A percentile compares a stretch with the other conserved stretches of the same genome.
Evolutionary conservation across 805 yeast species (phyloP).

Genomic region (Zygosaccharomyces pseudorouxii): DNA sequence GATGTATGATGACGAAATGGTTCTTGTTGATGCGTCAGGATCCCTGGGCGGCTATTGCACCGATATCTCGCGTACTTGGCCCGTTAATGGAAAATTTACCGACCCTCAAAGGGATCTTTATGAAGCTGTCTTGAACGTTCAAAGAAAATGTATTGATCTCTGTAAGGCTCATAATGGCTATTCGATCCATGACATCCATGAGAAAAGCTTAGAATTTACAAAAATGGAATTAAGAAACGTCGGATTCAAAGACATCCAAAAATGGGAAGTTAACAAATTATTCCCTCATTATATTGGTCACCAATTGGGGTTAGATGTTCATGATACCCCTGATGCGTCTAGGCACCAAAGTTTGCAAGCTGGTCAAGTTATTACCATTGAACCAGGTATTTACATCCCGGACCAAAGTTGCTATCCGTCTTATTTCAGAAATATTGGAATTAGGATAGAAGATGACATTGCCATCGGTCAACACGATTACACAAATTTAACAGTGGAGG

Average conservation of each 20-base stretch:
- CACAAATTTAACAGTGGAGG: constrained; percentile 68
- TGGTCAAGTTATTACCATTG: constrained; percentile 88
- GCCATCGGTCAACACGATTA: constrained; percentile 63
- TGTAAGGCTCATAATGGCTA: constrained; percentile 52
- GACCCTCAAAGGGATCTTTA: constrained; percentile 81
- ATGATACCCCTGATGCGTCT: constrained; percentile 67
- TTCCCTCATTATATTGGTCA: constrained; percentile 97
- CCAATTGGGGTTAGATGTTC: constrained; percentile 88
- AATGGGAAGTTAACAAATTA: constrained; percentile 48
- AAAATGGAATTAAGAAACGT: constrained; percentile 62
- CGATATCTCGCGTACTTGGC: constrained; percentile 97
- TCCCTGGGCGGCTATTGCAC: constrained; percentile 90
- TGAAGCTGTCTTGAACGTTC: constrained; percentile 80
- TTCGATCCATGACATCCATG: constrained; percentile 73
- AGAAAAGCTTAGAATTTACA: constrained; percentile 55
- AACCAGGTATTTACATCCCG: constrained; percentile 94
- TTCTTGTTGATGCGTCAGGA: constrained; percentile 94
- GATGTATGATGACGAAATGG: constrained; percentile 71
- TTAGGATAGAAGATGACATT: constrained; percentile 91
- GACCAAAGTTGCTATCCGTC: constrained; percentile 63
- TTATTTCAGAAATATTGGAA: constrained; percentile 81
- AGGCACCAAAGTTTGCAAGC: constrained; percentile 48
- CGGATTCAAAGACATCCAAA: constrained; percentile 56
- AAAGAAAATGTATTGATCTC: constrained; percentile 66
- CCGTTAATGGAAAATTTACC: constrained; percentile 68